These are phyloP conservation scores for Laguncularia racemosa DNA, from an alignment of 345 rosid species.

Conservation along the genomic window DNA sequence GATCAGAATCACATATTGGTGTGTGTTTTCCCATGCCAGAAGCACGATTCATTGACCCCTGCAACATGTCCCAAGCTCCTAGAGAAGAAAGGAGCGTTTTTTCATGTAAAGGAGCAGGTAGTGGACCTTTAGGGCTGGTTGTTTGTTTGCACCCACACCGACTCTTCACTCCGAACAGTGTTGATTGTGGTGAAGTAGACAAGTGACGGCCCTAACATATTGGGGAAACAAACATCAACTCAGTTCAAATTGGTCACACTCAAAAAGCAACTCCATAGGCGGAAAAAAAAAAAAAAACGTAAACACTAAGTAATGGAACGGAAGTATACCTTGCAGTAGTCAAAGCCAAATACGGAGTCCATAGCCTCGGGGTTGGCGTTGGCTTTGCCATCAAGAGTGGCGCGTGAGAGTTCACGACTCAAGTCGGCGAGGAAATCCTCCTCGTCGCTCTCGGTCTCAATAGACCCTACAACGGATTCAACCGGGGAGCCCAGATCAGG, in stretches of 20 bases:
- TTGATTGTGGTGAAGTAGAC: constrained; percentile 16
- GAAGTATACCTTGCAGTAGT: constrained; percentile 4
- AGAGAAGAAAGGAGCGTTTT: background rate
- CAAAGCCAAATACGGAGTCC: background rate
- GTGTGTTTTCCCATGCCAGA: constrained; percentile 9
- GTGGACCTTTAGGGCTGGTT: background rate
- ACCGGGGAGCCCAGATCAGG: constrained; percentile 53
- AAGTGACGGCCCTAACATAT: constrained; percentile 2
- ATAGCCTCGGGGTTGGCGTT: background rate
- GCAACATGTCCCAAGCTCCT: constrained; percentile 7
- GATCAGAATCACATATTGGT: constrained; percentile 16
- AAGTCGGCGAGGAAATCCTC: constrained; percentile 25
- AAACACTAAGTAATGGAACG: background rate
- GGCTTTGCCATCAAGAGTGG: constrained; percentile 7
- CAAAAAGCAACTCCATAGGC: no score
- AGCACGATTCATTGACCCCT: constrained; percentile 9
- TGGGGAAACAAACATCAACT: background rate
- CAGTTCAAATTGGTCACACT: no score
- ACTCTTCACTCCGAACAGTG: constrained; percentile 7
- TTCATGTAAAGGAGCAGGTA: background rate
- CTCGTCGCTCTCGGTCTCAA: constrained; percentile 59
- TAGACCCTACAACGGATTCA: constrained; percentile 46
- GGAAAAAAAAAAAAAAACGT: no score
- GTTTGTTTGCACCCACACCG: constrained; percentile 1
- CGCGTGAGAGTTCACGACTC: constrained; percentile 9